These are phyloP conservation scores for Neoboletus subvelutipes DNA, from an alignment of 768 basidiomycete genomes.

Conservation along the genomic window DNA sequence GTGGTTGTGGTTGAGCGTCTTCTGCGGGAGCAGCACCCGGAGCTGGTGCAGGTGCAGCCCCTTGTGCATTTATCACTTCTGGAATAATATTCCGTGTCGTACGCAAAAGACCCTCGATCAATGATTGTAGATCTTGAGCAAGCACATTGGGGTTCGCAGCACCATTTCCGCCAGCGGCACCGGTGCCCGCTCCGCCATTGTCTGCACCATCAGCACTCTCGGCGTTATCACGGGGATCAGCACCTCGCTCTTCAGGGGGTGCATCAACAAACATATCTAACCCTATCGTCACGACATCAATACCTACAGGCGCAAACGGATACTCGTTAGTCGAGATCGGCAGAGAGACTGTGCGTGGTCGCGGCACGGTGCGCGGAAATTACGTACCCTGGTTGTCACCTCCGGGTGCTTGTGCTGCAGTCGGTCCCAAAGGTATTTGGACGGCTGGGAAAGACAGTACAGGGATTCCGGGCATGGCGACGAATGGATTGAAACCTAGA, in stretches of 20 bases:
- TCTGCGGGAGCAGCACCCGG: background rate
- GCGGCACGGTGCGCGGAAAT: background rate
- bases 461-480: slow-evolving; percentile 23
- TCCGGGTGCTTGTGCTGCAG: slow-evolving; percentile 8
- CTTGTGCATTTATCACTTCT: slow-evolving; percentile 20
- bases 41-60: background rate
- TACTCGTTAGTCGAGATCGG: slow-evolving; percentile 22
- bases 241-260: slow-evolving; percentile 11
- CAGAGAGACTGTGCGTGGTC: slow-evolving; percentile 12
- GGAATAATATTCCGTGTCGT: slow-evolving; percentile 27
- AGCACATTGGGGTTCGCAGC: slow-evolving; percentile 18
- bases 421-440: slow-evolving; percentile 24
- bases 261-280: slow-evolving; percentile 39
- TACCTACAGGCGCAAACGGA: slow-evolving; percentile 8
- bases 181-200: slow-evolving; percentile 1
- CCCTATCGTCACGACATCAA: slow-evolving; percentile 39
- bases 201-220: slow-evolving; percentile 1
- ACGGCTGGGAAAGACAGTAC: slow-evolving; percentile 28
- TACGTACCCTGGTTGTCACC: slow-evolving; percentile 21
- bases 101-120: slow-evolving; percentile 29
- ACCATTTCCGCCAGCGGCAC: slow-evolving; percentile 19
- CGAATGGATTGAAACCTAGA: slow-evolving; percentile 21
- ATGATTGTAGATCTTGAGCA: slow-evolving; percentile 24
- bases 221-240: slow-evolving; percentile 9
- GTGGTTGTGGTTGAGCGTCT: slow-evolving; percentile 8